phyloP scores from a whole-genome alignment of 805 yeast genomes.

The Cyberlindnera veronae region DNA sequence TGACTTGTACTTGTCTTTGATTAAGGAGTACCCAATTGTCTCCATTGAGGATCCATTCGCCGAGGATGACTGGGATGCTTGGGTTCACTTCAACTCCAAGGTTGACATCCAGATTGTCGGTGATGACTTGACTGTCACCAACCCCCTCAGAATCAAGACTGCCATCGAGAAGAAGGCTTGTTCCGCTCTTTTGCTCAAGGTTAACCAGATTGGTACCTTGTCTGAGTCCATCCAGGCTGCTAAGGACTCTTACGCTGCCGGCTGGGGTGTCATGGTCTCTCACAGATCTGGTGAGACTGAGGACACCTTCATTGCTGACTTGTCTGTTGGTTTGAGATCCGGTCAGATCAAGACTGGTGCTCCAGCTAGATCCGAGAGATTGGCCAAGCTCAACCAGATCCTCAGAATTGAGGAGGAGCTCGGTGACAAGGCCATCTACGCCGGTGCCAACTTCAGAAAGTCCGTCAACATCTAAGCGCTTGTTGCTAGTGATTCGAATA shows the following conservation, averaged over 20 bases:
- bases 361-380: conserved; percentile 99
- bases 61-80: conserved; percentile 99
- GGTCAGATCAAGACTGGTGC: conserved; percentile 99
- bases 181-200: conserved; percentile 92
- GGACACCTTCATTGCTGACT: conserved; percentile 97
- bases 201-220: conserved; percentile 97
- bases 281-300: conserved; percentile 99
- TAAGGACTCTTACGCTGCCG: conserved; percentile 88
- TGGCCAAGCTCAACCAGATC: conserved; percentile 98
- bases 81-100: conserved; percentile 82
- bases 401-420: conserved; percentile 98
- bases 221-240: conserved; percentile 98
- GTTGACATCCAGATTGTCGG: conserved; percentile 88
- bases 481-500: not conserved
- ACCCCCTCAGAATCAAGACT: conserved; percentile 89
- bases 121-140: conserved; percentile 98
- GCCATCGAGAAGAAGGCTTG: conserved; percentile 97
- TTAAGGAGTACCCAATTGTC: conserved; percentile 93
- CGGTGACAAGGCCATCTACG: conserved; percentile 95
- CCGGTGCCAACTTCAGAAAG: conserved; percentile 85
- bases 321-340: conserved; percentile 94
- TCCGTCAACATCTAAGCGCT: conserved; percentile 31
- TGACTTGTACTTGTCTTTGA: conserved; percentile 72
- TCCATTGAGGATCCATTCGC: conserved; percentile 99
- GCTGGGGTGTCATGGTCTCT: conserved; percentile 99